Evolutionary conservation across 1,284 basidiomycete genomes (phyloP).

Genomic region (Chalciporus sp.): DNA sequence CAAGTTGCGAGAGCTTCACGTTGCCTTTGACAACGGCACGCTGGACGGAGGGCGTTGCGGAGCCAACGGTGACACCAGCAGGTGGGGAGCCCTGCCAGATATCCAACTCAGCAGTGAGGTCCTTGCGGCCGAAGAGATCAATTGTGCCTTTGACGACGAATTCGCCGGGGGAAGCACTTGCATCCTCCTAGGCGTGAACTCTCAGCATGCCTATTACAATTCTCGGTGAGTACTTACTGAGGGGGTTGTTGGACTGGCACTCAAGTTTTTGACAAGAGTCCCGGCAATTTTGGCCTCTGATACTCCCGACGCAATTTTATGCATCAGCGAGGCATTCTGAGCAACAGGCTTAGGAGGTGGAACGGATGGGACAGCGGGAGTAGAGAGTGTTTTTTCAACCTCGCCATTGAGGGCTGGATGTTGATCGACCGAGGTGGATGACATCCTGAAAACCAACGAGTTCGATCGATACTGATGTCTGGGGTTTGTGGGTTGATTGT

Average conservation of each 20-base stretch:
- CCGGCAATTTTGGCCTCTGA: not conserved
- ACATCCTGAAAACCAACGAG: not conserved
- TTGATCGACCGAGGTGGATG: not conserved
- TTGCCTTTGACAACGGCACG: constrained; percentile 3
- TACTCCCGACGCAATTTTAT: not conserved
- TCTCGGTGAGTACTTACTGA: constrained; percentile 1
- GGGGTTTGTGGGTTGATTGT: too few species aligned
- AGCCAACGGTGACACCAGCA: constrained; percentile 5
- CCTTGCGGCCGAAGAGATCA: constrained; percentile 10
- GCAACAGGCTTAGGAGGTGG: constrained; percentile 5
- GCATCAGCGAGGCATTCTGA: constrained; percentile 1
- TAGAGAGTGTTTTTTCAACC: not conserved
- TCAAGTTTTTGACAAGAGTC: constrained; percentile 2
- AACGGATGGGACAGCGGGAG: not conserved
- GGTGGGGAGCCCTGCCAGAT: constrained; percentile 11
- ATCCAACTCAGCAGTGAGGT: constrained; percentile 8
- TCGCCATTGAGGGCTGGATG: constrained; percentile 1
- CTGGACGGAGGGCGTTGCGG: constrained; percentile 6
- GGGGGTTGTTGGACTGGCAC: not conserved
- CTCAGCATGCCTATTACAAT: not conserved
- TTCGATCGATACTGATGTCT: not conserved
- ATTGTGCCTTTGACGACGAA: constrained; percentile 7
- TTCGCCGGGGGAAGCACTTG: not conserved
- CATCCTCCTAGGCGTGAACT: not conserved
- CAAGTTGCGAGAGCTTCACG: constrained; percentile 9